A percentile compares a stretch with the other conserved stretches of the same genome.
Conservation (phyloP, 495 filamentous ascomycete genomes). For the Trichocladium uniseriatum region DNA sequence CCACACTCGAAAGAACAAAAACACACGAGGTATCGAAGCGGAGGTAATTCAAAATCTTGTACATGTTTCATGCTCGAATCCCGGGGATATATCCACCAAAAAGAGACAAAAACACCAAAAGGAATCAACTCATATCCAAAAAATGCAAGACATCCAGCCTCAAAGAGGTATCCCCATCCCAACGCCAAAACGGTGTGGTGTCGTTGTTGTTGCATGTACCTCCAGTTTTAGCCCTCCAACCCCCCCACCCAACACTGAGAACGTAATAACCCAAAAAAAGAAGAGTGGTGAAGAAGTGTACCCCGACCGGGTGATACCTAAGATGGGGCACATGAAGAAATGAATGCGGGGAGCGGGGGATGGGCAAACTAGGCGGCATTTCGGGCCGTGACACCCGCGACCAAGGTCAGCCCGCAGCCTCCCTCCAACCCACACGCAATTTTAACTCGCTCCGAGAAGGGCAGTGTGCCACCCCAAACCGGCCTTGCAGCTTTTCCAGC, state of each 20-base stretch:
- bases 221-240: slow-evolving; percentile 5
- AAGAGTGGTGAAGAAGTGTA: neutral
- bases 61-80: slow-evolving; percentile 5
- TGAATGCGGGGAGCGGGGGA: slow-evolving; percentile 12
- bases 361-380: neutral
- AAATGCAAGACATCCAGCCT: neutral
- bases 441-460: slow-evolving; percentile 3
- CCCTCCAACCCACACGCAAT: neutral
- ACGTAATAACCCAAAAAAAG: neutral
- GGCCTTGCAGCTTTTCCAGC: slow-evolving; percentile 1
- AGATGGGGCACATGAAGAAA: slow-evolving; percentile 8
- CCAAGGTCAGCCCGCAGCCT: neutral
- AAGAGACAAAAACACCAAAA: neutral
- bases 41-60: slow-evolving; percentile 1
- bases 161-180: slow-evolving; percentile 5
- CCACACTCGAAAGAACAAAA: no score
- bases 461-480: slow-evolving; percentile 4
- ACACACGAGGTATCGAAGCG: no score
- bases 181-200: slow-evolving; percentile 13
- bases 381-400: no score
- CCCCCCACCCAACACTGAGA: neutral
- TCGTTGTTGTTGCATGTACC: neutral
- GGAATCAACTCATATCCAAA: no score
- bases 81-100: slow-evolving; percentile 12
- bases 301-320: slow-evolving; percentile 6